Base-by-base conservation (phyloP, 2,329 filamentous ascomycete genomes). In the Allantophomopsis cytisporea region DNA sequence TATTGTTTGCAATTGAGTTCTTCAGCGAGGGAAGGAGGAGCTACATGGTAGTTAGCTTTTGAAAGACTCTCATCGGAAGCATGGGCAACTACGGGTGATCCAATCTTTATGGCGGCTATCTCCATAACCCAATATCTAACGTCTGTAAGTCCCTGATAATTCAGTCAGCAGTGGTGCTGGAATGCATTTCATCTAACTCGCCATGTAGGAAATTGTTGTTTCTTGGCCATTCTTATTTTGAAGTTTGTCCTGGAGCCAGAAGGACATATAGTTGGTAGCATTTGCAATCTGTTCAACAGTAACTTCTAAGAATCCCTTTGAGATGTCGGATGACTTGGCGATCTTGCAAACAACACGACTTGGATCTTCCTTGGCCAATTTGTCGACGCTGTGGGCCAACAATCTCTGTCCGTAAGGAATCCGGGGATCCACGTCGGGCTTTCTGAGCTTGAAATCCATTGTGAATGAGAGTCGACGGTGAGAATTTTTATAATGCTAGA, bases 401-500 rank as follows among this genome's bases (percentile, higher is more conserved):
- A 38, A 38, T 14, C 36, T 16, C 6, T 38, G 21, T 28, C 36
- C 36, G 16, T 38, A 38, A 2, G 20, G 36, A 14, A 38, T 17
- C 23, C 31, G 31, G 36, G 36, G 21, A 16, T 38, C 36, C 8
- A 38, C 5, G 6, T 20, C 6, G 10, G 23, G 13, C 15, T 38
- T 30, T 21, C 15, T 38, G 14, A 38, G 36, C 18, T 38, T 13
- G 28, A 30, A 38, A 38, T 38, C 36, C 36, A 38, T 91, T 47
- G 3, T 34, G 16, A 15, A 34, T 34, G 16, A 34, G 16, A 12
- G n/a, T 18, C 10, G 32, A 34, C 10, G 4, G 32, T 34, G 14
- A 16, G 5, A 3, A 3, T 3, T 34, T 34, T 8, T 34, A 12
- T 2, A 34, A 34, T 34, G 32, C 23, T 28, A 28, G 23, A 28